A percentile compares a stretch with the other conserved stretches of the same genome.
phyloP scores from a whole-genome alignment of 1,284 basidiomycete genomes.

The Porodaedalea pini region DNA sequence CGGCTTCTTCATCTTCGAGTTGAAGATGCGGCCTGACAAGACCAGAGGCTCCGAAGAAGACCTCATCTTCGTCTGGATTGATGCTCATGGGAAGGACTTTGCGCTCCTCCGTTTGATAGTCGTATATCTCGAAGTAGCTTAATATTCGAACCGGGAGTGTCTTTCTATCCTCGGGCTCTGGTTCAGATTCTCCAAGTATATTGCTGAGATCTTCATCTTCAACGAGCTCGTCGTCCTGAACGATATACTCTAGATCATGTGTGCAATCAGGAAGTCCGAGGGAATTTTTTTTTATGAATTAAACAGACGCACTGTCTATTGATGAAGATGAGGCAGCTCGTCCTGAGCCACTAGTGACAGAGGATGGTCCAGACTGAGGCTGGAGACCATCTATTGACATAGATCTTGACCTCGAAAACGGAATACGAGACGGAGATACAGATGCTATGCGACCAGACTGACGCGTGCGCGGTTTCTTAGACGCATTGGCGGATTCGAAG shows the following conservation, averaged over 20 bases:
- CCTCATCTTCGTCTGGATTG: constrained; percentile 25
- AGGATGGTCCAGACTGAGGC: neutral
- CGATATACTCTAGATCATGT: constrained; percentile 21
- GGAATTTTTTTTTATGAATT: too few species aligned
- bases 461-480: neutral
- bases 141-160: constrained; percentile 16
- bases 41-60: constrained; percentile 9
- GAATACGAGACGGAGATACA: neutral
- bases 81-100: constrained; percentile 33
- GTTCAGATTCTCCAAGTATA: constrained; percentile 37
- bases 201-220: constrained; percentile 35
- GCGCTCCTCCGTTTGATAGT: constrained; percentile 26
- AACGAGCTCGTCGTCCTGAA: constrained; percentile 32
- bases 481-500: neutral
- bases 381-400: neutral
- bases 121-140: constrained; percentile 15
- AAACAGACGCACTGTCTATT: neutral
- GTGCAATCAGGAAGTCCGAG: neutral
- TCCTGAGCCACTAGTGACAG: neutral
- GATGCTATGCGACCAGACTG: neutral
- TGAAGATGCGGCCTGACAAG: constrained; percentile 25
- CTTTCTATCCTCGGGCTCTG: constrained; percentile 25
- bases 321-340: neutral
- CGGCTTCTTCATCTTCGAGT: constrained; percentile 26
- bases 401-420: neutral